Base-by-base conservation (phyloP, 495 filamentous ascomycete genomes). In the Lophiostoma macrostomum region DNA sequence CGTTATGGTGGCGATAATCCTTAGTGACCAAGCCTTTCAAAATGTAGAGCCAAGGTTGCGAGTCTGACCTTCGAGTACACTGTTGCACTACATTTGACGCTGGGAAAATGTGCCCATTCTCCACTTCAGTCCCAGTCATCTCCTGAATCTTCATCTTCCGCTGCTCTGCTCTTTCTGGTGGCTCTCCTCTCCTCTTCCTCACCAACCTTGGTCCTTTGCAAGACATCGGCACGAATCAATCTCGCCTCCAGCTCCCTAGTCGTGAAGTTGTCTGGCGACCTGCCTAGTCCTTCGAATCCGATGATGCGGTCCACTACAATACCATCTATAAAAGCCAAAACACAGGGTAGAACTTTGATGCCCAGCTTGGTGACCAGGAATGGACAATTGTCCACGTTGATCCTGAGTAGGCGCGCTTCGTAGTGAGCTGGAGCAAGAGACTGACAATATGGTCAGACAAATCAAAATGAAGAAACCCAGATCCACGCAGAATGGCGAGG, bases 241-340 rank as follows among this genome's bases (percentile, higher is more conserved):
- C 83, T 73, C 41, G 69, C 75, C 70, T 90, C 87, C 53, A 91
- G 64, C 44, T 80, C 79, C 27, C 68, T 66, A 4, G 82, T 83
- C 19, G 71, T 79, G 60, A 90, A 87, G 30, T 64, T 73, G 64
- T 87, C 83, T 19, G 64, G 67, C 4, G 74, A 79, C 60, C 80
- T 69, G 28, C 79, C 81, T 22, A 90, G 60, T 6, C 84, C 84
- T 35, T 88, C 87, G 69, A 91, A 91, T 0, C 87, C 87, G 46
- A 88, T 71, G 5, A 91, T 77, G 28, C 86, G 67, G 59, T 87
- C 86, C 32, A 81, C 78, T 1, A 74, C 73, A 30, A 85, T 68
- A 4, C 86, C 87, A 67, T 86, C 80, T 41, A 82, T 71, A 56
- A 90, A 90, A 19, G 79, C 80, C 57, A 91, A 78, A 44, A 91